Percentiles rank a stretch among this genome's conserved stretches.
phyloP scores from a whole-genome alignment of 495 filamentous ascomycete genomes.

The Aspergillus ostianus region DNA sequence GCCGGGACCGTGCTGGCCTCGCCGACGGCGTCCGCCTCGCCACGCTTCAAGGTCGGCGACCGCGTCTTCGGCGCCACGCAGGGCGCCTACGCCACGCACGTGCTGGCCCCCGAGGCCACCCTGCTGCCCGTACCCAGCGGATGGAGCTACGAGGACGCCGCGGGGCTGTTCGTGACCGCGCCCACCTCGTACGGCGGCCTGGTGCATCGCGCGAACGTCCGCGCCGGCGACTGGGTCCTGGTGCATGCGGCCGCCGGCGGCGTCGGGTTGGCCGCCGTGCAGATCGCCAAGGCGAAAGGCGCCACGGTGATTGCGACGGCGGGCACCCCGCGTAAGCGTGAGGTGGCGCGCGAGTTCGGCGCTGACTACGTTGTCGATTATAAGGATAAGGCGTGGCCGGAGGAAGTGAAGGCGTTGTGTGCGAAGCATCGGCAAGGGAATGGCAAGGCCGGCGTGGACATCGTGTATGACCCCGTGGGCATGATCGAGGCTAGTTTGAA shows the following conservation, averaged over 20 bases:
- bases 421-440: constrained; percentile 53
- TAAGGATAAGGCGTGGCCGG: constrained; percentile 66
- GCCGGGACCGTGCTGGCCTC: constrained; percentile 69
- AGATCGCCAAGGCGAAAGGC: constrained; percentile 87
- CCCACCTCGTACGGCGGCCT: constrained; percentile 88
- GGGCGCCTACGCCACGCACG: constrained; percentile 79
- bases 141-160: constrained; percentile 81
- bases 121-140: constrained; percentile 73
- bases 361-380: constrained; percentile 86
- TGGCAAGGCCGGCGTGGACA: constrained; percentile 70
- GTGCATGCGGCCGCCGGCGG: constrained; percentile 92
- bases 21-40: constrained; percentile 45
- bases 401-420: constrained; percentile 69
- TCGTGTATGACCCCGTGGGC: constrained; percentile 88
- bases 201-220: constrained; percentile 71
- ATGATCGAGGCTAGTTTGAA: constrained; percentile 80
- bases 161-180: constrained; percentile 86
- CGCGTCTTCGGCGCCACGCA: constrained; percentile 84
- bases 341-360: constrained; percentile 74
- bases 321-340: constrained; percentile 71
- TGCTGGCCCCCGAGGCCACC: constrained; percentile 61
- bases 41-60: constrained; percentile 71
- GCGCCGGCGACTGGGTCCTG: constrained; percentile 80
- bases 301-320: constrained; percentile 90
- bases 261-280: constrained; percentile 87